These are phyloP conservation scores for Phytophthora sp. DNA, from an alignment of 352 stramenopile species.

Conservation along the genomic window DNA sequence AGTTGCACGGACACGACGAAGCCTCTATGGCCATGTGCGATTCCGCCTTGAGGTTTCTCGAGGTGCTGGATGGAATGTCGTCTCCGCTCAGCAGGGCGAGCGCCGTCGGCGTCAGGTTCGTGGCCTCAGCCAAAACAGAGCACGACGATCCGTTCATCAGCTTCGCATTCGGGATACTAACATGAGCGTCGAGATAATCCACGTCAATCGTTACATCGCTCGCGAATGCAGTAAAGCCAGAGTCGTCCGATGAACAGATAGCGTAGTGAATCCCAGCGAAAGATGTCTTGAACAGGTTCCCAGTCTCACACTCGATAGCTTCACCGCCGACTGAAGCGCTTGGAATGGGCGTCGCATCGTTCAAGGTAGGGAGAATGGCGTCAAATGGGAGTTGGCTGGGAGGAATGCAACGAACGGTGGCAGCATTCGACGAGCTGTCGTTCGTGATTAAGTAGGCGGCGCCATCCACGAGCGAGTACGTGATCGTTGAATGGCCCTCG, in stretches of 20 bases:
- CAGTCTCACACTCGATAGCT: conserved; percentile 31
- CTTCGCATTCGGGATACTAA: conserved; percentile 1
- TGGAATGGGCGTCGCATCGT: conserved; percentile 17
- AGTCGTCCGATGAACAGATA: conserved; percentile 25
- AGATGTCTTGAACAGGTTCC: conserved; percentile 31
- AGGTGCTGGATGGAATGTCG: conserved; percentile 4
- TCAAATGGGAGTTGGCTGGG: conserved; percentile 25
- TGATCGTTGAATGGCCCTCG: conserved; percentile 23
- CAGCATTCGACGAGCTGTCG: conserved; percentile 10
- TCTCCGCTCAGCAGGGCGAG: conserved; percentile 23
- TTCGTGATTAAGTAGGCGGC: conserved; percentile 33
- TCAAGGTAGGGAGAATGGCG: conserved; percentile 24
- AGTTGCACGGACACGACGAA: conserved; percentile 27
- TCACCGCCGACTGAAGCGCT: conserved; percentile 12
- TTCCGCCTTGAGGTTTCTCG: conserved; percentile 21
- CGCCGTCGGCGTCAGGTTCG: conserved; percentile 3
- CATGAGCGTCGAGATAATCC: conserved; percentile 20
- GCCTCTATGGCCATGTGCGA: conserved; percentile 24
- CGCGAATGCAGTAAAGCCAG: conserved; percentile 34
- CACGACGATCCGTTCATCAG: conserved; percentile 17
- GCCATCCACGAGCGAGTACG: conserved; percentile 39
- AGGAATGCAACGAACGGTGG: conserved; percentile 27
- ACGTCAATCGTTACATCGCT: conserved; percentile 43
- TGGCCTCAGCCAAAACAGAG: conserved; percentile 1
- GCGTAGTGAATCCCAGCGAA: conserved; percentile 36